Evolutionary conservation across 306 rosid genomes (phyloP).

Genomic region (Medicago arabica): DNA sequence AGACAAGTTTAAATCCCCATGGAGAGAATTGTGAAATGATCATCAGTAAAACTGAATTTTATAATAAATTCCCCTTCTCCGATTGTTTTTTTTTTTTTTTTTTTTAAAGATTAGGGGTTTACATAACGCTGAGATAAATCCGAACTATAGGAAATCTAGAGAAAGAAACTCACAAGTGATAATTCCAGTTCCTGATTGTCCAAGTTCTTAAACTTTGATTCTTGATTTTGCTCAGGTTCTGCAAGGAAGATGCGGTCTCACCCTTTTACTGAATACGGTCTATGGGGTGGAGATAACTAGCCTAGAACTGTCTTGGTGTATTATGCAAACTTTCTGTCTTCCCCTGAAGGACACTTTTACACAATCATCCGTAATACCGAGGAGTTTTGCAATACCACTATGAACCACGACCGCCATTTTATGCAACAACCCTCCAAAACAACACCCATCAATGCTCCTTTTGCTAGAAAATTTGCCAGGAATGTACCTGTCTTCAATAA

Average conservation of each 20-base stretch:
- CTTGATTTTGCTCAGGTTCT: constrained; percentile 51
- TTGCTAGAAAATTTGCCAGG: constrained; percentile 52
- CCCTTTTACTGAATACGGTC: constrained; percentile 44
- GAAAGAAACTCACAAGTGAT: constrained; percentile 13
- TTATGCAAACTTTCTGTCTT: constrained; percentile 54
- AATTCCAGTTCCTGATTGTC: constrained; percentile 7
- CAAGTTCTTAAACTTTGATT: constrained; percentile 8
- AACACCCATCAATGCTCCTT: constrained; percentile 41
- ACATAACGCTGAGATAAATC: not conserved
- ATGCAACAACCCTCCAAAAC: too few relatives aligned
- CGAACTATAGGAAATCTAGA: not conserved
- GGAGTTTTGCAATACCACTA: too few relatives aligned
- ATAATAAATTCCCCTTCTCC: not conserved
- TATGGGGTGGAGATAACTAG: constrained; percentile 64
- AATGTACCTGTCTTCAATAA: constrained; percentile 48
- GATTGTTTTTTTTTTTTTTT: not conserved
- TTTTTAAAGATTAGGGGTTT: not conserved
- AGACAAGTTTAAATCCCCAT: too few relatives aligned
- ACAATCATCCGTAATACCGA: constrained; percentile 39
- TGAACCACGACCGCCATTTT: too few relatives aligned
- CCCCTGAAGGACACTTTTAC: constrained; percentile 57
- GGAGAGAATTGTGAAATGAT: not conserved
- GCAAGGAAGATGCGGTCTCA: constrained; percentile 60
- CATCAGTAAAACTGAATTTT: not conserved
- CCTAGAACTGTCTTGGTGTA: constrained; percentile 57